A percentile compares a stretch with the other conserved stretches of the same genome.
phyloP scores from a whole-genome alignment of 305 asterid species.

The Fraxinus floribunda region DNA sequence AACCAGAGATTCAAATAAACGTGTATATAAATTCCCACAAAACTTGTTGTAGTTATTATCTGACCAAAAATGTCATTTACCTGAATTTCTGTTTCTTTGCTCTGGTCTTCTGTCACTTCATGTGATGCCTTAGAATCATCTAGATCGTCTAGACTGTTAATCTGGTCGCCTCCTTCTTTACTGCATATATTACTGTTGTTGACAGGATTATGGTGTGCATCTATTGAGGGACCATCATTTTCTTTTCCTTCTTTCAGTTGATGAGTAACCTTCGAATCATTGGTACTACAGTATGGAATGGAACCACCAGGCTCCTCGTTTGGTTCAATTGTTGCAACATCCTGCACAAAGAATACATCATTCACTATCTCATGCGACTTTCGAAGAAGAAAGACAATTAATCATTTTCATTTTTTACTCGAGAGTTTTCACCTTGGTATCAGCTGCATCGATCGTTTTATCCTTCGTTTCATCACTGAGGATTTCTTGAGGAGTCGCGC shows the following conservation, averaged over 20 bases:
- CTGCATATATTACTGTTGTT: conserved; percentile 4
- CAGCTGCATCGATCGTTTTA: conserved; percentile 4
- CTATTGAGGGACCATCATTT: conserved; percentile 13
- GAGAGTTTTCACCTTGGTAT: conserved; percentile 19
- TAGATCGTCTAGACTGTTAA: conserved; percentile 9
- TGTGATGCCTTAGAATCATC: conserved; percentile 16
- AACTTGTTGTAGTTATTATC: neutral
- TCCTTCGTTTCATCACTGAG: conserved; percentile 20
- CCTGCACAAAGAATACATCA: conserved; percentile 26
- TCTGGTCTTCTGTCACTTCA: conserved; percentile 17
- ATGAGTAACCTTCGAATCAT: neutral
- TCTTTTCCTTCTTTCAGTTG: conserved; percentile 11
- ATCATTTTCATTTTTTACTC: conserved; percentile 1
- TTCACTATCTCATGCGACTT: neutral
- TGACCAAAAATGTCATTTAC: conserved; percentile 22
- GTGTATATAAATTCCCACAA: neutral
- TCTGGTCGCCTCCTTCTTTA: conserved; percentile 9
- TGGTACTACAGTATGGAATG: neutral
- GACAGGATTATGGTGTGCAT: conserved; percentile 1
- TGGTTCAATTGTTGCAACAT: conserved; percentile 16
- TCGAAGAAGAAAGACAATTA: neutral
- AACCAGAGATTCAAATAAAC: neutral
- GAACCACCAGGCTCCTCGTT: conserved; percentile 5
- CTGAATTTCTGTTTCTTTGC: conserved; percentile 23
- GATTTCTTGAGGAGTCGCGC: conserved; percentile 22